Evolutionary conservation across 2,329 filamentous ascomycete genomes (phyloP).

Genomic region (Daldinia sp.): DNA sequence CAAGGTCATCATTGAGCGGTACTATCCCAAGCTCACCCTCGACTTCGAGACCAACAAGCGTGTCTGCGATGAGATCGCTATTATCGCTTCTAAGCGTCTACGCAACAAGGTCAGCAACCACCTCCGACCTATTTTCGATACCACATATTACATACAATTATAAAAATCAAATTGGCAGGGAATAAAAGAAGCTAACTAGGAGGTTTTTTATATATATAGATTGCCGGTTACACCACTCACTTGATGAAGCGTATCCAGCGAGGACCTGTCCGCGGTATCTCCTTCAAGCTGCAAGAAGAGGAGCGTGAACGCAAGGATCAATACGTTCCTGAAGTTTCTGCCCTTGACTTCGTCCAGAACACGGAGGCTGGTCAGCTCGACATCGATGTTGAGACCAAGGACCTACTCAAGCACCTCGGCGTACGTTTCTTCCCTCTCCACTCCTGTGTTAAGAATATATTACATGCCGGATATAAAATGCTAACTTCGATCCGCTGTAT

Average conservation of each 20-base stretch:
- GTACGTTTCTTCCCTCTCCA: constrained; percentile 67
- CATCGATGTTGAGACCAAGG: constrained; percentile 97
- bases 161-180: constrained; percentile 4
- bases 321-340: constrained; percentile 98
- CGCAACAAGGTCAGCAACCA: constrained; percentile 86
- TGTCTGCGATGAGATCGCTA: constrained; percentile 99
- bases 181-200: constrained; percentile 9
- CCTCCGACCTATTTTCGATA: not conserved
- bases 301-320: constrained; percentile 99
- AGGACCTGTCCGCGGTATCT: constrained; percentile 98
- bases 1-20: constrained; percentile 99
- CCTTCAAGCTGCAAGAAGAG: constrained; percentile 99
- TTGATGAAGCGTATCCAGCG: constrained; percentile 99
- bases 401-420: constrained; percentile 97
- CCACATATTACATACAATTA: not conserved
- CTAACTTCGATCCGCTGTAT: constrained; percentile 45
- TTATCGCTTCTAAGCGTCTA: constrained; percentile 98
- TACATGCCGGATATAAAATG: not conserved
- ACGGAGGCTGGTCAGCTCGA: constrained; percentile 92
- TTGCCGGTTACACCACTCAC: constrained; percentile 98
- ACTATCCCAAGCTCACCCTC: constrained; percentile 97
- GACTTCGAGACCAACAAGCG: constrained; percentile 99
- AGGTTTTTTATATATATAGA: constrained; percentile 68
- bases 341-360: constrained; percentile 97
- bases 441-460: no score